These are phyloP conservation scores for Tricholoma flavovirens DNA, from an alignment of 768 basidiomycete species.

Conservation along the genomic window DNA sequence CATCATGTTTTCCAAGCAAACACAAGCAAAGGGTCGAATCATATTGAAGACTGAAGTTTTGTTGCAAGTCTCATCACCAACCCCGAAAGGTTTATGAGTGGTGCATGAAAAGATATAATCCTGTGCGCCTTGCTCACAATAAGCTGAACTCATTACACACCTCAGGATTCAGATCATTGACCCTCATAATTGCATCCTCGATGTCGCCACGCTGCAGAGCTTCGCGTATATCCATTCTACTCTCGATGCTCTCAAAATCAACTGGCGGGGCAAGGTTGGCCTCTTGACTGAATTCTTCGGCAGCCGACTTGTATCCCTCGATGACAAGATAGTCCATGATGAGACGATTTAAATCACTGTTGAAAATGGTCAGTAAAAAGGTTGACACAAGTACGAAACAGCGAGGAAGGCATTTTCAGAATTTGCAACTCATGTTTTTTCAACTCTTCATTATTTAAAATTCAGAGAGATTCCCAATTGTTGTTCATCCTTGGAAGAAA, in stretches of 20 bases:
- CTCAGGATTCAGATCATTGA: constrained; percentile 96
- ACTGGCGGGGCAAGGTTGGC: constrained; percentile 71
- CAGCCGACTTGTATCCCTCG: constrained; percentile 95
- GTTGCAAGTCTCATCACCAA: constrained; percentile 81
- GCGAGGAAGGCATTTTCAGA: constrained; percentile 57
- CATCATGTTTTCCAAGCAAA: constrained; percentile 8
- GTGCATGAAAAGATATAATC: constrained; percentile 98
- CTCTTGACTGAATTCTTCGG: constrained; percentile 91
- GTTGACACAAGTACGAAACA: constrained; percentile 1
- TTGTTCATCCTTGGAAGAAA: constrained; percentile 53
- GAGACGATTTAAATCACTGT: constrained; percentile 87
- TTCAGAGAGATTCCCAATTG: constrained; percentile 99
- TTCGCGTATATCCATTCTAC: constrained; percentile 89
- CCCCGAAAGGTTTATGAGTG: constrained; percentile 81
- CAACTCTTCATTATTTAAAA: constrained; percentile 50
- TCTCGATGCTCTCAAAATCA: constrained; percentile 90
- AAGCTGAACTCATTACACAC: constrained; percentile 44
- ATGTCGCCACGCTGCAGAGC: constrained; percentile 93
- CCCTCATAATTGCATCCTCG: constrained; percentile 89
- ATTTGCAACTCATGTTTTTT: constrained; percentile 75
- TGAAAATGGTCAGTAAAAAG: constrained; percentile 17
- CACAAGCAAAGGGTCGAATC: constrained; percentile 38
- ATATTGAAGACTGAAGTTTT: constrained; percentile 98
- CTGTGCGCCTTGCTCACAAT: constrained; percentile 31
- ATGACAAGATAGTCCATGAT: constrained; percentile 98